Evolutionary conservation across 768 basidiomycete species (phyloP).

Genomic region (Phylloporus rhodoxanthus): DNA sequence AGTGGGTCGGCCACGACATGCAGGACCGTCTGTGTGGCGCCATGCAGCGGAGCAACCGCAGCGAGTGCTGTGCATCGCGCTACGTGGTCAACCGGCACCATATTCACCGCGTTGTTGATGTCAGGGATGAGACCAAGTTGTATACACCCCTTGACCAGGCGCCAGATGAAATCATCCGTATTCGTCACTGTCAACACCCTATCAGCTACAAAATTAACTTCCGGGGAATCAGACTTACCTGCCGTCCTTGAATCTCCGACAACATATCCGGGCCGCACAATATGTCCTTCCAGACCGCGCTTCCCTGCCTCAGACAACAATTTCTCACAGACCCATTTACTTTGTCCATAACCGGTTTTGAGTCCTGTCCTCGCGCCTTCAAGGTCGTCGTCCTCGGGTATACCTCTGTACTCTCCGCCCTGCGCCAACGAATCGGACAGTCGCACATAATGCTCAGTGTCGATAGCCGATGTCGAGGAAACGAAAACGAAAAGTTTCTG

Average conservation of each 20-base stretch:
- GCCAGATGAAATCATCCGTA: slow-evolving; percentile 98
- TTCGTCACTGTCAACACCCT: slow-evolving; percentile 67
- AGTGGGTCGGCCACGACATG: slow-evolving; percentile 85
- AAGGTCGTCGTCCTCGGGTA: slow-evolving; percentile 84
- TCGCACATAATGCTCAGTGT: slow-evolving; percentile 84
- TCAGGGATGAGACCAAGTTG: slow-evolving; percentile 96
- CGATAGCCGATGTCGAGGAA: slow-evolving; percentile 92
- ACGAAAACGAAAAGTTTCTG: slow-evolving; percentile 85
- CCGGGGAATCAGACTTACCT: slow-evolving; percentile 42
- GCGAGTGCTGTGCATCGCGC: slow-evolving; percentile 76
- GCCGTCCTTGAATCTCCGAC: slow-evolving; percentile 88
- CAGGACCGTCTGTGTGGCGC: slow-evolving; percentile 51
- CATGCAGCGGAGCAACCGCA: slow-evolving; percentile 52
- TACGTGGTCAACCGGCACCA: slow-evolving; percentile 97
- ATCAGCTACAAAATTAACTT: slow-evolving; percentile 2
- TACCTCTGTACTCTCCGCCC: slow-evolving; percentile 47
- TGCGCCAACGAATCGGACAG: slow-evolving; percentile 67
- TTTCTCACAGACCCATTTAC: slow-evolving; percentile 98
- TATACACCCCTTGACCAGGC: slow-evolving; percentile 95
- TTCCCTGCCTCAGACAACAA: slow-evolving; percentile 86
- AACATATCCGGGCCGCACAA: slow-evolving; percentile 92
- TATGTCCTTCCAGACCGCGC: slow-evolving; percentile 78
- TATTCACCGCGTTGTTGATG: slow-evolving; percentile 97
- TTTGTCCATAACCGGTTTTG: slow-evolving; percentile 93
- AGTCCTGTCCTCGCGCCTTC: slow-evolving; percentile 73